phyloP scores from a whole-genome alignment of 1,284 basidiomycete species.

The Schizophyllum amplum region DNA sequence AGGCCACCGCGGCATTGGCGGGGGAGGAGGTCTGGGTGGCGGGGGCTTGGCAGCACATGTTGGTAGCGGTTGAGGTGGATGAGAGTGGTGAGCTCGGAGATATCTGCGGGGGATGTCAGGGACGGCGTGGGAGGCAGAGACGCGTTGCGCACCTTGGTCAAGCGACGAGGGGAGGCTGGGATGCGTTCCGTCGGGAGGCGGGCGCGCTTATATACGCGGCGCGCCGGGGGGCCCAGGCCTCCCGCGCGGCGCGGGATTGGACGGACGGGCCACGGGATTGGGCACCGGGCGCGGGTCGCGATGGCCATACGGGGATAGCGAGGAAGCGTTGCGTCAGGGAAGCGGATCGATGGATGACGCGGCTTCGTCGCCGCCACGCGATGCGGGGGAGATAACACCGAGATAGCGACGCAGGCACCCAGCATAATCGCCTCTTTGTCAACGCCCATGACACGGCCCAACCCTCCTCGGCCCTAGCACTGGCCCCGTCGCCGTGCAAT shows the following conservation, averaged over 20 bases:
- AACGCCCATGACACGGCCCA: not conserved
- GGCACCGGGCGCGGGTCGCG: too few species aligned
- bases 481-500: not conserved
- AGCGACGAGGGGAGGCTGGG: not conserved
- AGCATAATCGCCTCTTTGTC: not conserved
- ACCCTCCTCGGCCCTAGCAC: too few species aligned
- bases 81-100: not conserved
- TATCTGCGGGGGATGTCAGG: not conserved
- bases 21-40: not conserved
- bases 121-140: not conserved
- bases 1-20: not conserved
- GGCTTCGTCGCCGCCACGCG: not conserved
- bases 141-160: not conserved
- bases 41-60: not conserved
- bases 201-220: not conserved
- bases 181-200: not conserved
- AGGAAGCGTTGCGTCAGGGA: not conserved
- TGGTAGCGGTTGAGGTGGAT: not conserved
- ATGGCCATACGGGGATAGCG: too few species aligned
- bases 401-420: not conserved
- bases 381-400: not conserved
- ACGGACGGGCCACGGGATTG: too few species aligned
- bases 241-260: not conserved
- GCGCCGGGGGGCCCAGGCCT: not conserved
- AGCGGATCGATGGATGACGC: not conserved